These are phyloP conservation scores for Entophlyctis luteolus DNA, from an alignment of 192 early-diverging fungal genomes.

Conservation along the genomic window DNA sequence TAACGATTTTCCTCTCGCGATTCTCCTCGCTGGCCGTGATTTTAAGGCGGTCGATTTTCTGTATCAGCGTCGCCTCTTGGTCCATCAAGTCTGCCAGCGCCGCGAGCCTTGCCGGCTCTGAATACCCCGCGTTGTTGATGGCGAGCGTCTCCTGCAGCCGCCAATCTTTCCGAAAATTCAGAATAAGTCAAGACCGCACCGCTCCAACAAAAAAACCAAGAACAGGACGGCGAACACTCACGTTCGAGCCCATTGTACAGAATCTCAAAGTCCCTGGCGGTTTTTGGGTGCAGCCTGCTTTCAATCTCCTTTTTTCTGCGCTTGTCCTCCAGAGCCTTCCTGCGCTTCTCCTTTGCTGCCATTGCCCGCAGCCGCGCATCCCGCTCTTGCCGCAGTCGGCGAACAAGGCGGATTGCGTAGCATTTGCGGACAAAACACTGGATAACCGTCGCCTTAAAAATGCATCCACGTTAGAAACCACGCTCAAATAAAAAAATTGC, in stretches of 20 bases:
- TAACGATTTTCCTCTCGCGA: slow-evolving; percentile 37
- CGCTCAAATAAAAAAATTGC: not conserved
- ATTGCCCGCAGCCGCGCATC: slow-evolving; percentile 28
- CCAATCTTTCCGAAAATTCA: slow-evolving; percentile 39
- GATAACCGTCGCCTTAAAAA: slow-evolving; percentile 22
- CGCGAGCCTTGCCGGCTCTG: slow-evolving; percentile 49
- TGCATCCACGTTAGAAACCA: not conserved
- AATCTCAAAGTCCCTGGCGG: slow-evolving; percentile 55
- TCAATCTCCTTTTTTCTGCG: slow-evolving; percentile 48
- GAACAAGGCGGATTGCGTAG: slow-evolving; percentile 35
- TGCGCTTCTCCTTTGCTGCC: slow-evolving; percentile 48
- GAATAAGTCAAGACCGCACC: not conserved
- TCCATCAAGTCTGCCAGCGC: slow-evolving; percentile 56
- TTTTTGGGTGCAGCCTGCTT: slow-evolving; percentile 49
- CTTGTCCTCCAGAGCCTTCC: slow-evolving; percentile 45
- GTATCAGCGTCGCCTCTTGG: slow-evolving; percentile 55
- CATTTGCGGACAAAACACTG: slow-evolving; percentile 53
- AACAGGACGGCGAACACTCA: no score
- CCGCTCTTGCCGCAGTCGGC: slow-evolving; percentile 30
- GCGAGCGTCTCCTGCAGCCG: slow-evolving; percentile 47
- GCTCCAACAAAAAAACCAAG: not conserved
- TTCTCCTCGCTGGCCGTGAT: slow-evolving; percentile 55
- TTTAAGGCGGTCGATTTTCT: slow-evolving; percentile 57
- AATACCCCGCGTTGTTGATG: slow-evolving; percentile 49
- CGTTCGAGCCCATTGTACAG: slow-evolving; percentile 58